A percentile compares a stretch with the other conserved stretches of the same genome.
Evolutionary conservation across 495 filamentous ascomycete genomes (phyloP).

Genomic region (Neurospora terricola): DNA sequence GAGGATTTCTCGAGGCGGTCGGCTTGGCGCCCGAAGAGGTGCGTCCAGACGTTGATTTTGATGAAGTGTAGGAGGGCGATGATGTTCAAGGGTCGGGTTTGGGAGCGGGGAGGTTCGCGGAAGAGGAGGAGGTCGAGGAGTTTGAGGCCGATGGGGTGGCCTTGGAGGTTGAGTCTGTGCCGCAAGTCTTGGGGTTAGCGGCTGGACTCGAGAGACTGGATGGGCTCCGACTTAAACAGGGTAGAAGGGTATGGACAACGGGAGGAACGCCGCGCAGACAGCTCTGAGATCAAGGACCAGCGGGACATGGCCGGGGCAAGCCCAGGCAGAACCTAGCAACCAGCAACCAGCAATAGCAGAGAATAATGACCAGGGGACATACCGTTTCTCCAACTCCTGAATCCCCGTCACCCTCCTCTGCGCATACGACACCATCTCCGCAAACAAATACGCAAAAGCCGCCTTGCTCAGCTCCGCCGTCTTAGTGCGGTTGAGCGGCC

Average conservation of each 20-base stretch:
- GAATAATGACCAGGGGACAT: constrained; percentile 6
- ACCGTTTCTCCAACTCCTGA: constrained; percentile 88
- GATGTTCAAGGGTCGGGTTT: constrained; percentile 75
- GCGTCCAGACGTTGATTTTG: constrained; percentile 78
- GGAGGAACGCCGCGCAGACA: background rate
- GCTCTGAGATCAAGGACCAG: too few relatives aligned
- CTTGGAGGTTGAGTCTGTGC: constrained; percentile 78
- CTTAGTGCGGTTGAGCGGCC: constrained; percentile 80
- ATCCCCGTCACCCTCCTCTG: constrained; percentile 85
- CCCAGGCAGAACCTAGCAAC: too few relatives aligned
- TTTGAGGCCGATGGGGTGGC: constrained; percentile 87
- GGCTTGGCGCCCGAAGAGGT: constrained; percentile 82
- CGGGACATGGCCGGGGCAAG: too few relatives aligned
- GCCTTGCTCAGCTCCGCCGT: constrained; percentile 81
- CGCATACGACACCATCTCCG: constrained; percentile 94
- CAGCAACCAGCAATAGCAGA: background rate
- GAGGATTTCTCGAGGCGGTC: constrained; percentile 84
- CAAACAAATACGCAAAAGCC: constrained; percentile 91
- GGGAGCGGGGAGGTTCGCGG: constrained; percentile 55
- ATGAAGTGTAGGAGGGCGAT: constrained; percentile 91
- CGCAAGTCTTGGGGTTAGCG: background rate
- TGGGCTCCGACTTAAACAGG: background rate
- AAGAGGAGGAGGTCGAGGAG: constrained; percentile 91
- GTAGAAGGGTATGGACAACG: background rate
- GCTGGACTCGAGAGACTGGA: background rate